Percentiles rank a stretch among this genome's conserved stretches.
Evolutionary conservation across 306 rosid species (phyloP).

Genomic region (Casuarina cunninghamiana): DNA sequence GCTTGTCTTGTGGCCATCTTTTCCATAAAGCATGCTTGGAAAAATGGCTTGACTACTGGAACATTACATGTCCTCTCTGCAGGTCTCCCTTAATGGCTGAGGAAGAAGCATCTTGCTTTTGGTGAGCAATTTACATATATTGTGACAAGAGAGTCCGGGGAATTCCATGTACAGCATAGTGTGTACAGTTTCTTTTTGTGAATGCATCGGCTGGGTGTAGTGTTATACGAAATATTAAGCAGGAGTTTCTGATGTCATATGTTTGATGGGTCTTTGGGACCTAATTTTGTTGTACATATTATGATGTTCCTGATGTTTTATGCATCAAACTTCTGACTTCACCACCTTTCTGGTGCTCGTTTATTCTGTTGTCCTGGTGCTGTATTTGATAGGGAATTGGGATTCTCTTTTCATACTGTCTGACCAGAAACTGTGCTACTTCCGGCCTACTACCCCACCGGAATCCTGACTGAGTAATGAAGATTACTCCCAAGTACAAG

Average conservation of each 20-base stretch:
- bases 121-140: slow-evolving; percentile 39
- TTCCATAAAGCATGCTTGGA: slow-evolving; percentile 84
- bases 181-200: slow-evolving; percentile 36
- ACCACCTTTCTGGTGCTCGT: slow-evolving; percentile 34
- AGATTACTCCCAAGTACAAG: neutral
- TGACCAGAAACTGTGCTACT: neutral
- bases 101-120: slow-evolving; percentile 55
- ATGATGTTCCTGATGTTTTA: slow-evolving; percentile 45
- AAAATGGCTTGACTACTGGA: slow-evolving; percentile 90
- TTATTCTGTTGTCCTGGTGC: slow-evolving; percentile 11
- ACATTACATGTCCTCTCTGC: slow-evolving; percentile 93
- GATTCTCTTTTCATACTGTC: neutral
- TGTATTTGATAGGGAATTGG: neutral
- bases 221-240: slow-evolving; percentile 28
- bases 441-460: too few species aligned
- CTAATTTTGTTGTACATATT: slow-evolving; percentile 45
- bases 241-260: slow-evolving; percentile 13
- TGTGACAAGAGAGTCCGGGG: slow-evolving; percentile 24
- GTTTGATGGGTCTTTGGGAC: slow-evolving; percentile 22
- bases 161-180: slow-evolving; percentile 55
- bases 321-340: slow-evolving; percentile 29
- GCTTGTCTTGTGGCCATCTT: slow-evolving; percentile 77
- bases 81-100: slow-evolving; percentile 76
- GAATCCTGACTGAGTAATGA: neutral
- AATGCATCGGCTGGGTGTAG: slow-evolving; percentile 31